Evolutionary conservation across 139 green algal species (phyloP).

Genomic region (Diplosphaera chodatii): DNA sequence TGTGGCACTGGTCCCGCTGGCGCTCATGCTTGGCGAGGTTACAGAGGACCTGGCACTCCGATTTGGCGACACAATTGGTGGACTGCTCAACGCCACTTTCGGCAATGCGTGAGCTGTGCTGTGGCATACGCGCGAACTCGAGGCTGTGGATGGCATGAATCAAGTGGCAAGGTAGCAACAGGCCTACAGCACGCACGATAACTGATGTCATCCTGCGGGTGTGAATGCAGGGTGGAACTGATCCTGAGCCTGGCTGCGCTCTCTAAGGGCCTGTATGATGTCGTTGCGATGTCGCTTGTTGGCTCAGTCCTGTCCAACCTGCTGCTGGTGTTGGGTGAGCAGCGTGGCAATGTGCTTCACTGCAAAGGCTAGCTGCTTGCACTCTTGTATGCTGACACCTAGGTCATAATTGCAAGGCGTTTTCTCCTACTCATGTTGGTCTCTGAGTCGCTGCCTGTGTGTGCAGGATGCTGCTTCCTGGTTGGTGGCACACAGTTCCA

Average conservation of each 20-base stretch:
- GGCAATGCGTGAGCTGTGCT: no score
- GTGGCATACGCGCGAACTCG: no score
- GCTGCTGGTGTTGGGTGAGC: constrained; percentile 84
- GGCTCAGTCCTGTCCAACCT: constrained; percentile 87
- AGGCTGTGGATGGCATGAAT: no score
- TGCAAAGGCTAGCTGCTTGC: no score
- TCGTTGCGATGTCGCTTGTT: constrained; percentile 75
- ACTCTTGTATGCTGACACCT: no score
- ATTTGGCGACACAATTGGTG: constrained; percentile 64
- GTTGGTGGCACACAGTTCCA: constrained; percentile 65
- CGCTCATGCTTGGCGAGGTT: constrained; percentile 80
- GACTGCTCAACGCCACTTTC: constrained; percentile 83
- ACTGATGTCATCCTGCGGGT: no score
- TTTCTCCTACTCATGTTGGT: no score
- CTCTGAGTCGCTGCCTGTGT: no score
- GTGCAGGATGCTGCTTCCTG: constrained; percentile 77
- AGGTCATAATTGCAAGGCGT: no score
- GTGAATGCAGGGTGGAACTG: constrained; percentile 90
- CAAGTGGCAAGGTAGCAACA: no score
- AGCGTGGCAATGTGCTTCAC: no score
- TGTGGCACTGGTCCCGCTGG: constrained; percentile 68
- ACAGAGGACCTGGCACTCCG: constrained; percentile 82
- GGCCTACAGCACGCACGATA: no score
- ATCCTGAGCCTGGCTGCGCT: constrained; percentile 83
- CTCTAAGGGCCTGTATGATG: constrained; percentile 60